Conservation (phyloP, 2,329 filamentous ascomycete species). For the Fusarium continuum region DNA sequence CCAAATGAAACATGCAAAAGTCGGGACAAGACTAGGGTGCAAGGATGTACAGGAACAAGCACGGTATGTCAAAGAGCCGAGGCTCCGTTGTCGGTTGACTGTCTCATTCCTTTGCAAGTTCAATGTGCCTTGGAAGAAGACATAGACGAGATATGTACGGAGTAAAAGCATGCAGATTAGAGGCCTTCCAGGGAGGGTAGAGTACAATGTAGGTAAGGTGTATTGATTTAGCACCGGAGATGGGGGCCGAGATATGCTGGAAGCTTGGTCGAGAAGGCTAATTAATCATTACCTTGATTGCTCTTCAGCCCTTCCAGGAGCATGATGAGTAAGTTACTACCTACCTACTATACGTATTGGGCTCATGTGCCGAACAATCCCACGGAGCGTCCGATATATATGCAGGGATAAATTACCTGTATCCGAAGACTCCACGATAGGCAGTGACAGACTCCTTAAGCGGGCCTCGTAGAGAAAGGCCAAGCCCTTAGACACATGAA, state of each 20-base stretch:
- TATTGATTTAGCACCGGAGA: conserved; percentile 1
- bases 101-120: conserved; percentile 22
- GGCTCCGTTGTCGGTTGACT: neutral
- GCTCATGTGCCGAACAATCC: conserved; percentile 6
- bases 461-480: neutral
- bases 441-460: neutral
- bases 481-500: neutral
- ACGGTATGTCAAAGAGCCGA: conserved; percentile 7
- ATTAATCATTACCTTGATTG: neutral
- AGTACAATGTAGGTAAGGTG: neutral
- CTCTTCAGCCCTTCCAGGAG: neutral
- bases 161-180: conserved; percentile 5
- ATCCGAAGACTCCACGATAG: conserved; percentile 6
- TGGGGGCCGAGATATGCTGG: conserved; percentile 16
- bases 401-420: conserved; percentile 21
- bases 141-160: conserved; percentile 1
- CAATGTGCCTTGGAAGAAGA: neutral
- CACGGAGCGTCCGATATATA: conserved; percentile 29
- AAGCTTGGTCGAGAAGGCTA: conserved; percentile 4
- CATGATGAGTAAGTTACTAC: conserved; percentile 7
- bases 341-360: too few species aligned
- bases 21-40: conserved; percentile 1
- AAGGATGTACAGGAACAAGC: conserved; percentile 9
- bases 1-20: conserved; percentile 27
- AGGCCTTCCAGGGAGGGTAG: neutral